Evolutionary conservation across 805 yeast species (phyloP), one percentile per base, ranked within the genome.

Genomic region (Teunomyces tritomae): DNA sequence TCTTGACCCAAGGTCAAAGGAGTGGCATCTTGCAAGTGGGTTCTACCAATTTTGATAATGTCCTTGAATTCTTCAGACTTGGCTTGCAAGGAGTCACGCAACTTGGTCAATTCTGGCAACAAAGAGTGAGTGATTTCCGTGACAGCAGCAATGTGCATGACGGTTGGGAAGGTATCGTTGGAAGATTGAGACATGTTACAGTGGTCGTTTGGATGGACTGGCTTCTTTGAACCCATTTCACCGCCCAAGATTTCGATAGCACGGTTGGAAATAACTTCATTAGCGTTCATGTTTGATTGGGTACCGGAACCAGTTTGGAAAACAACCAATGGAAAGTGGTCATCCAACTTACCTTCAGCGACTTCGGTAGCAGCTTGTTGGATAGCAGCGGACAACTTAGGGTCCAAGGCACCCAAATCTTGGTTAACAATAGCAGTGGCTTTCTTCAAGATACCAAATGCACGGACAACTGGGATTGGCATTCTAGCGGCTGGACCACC

Each of bases 251-350:
- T 63, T 75, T 94, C 98, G 70, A 94, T 94, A 59, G 99, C 99
- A 64, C 99, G 85, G 82, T 94, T 94, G 48, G 97, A 89, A 63
- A 94, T 94, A 58, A 94, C 99, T 77, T 94, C 99, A 71, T 94
- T 94, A 65, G 98, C 96, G 71, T 94, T 92, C 98, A 94, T 94
- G 79, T 94, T 94, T 54, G 96, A 85, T 74, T 94, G 99, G 49
- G 99, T 94, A 68, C 99, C 99, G 28, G 96, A 88, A 50, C 99
- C 99, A 51, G 99, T 94, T 77, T 94, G 99, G 87, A 90, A 94
- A 32, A 94, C 97, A 49, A 94, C 99, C 68, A 94, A 78, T 49
- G 99, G 99, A 84, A 94, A 94, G 71, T 94, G 96, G 62, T 87
- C 96, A 53, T 83, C 79, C 65, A 94, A 80, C 70, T 89, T 88